Percentiles rank a stretch among this genome's conserved stretches.
Evolutionary conservation across 345 rosid genomes (phyloP).

Genomic region (Eucalyptus curtisii): DNA sequence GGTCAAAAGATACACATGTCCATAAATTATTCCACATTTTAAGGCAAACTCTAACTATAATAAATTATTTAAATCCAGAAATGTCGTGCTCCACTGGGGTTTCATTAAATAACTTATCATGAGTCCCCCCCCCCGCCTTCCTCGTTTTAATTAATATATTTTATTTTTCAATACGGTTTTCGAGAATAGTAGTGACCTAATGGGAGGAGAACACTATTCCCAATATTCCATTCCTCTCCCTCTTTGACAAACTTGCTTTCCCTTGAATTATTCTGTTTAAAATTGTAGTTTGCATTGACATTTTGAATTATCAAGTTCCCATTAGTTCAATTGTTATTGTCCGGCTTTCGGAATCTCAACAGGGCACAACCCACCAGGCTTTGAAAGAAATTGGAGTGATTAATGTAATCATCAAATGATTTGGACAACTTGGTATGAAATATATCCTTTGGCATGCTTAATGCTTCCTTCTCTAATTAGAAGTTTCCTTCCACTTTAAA

Average conservation of each 20-base stretch:
- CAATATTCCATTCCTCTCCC: neutral
- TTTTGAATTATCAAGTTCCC: neutral
- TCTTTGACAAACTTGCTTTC: neutral
- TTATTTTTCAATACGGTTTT: neutral
- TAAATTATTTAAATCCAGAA: neutral
- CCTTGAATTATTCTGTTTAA: neutral
- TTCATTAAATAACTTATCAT: neutral
- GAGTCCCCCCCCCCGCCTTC: neutral
- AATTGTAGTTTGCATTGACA: neutral
- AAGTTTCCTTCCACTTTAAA: neutral
- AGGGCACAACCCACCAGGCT: neutral
- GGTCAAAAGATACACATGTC: neutral
- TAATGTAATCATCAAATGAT: neutral
- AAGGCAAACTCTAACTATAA: neutral
- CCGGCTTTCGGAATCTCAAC: neutral
- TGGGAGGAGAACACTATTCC: neutral
- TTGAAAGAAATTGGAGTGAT: neutral
- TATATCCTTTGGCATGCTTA: neutral
- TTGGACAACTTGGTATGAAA: neutral
- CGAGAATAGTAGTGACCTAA: neutral
- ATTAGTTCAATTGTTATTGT: neutral
- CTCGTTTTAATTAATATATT: neutral
- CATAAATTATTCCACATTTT: neutral
- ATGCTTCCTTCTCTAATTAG: neutral
- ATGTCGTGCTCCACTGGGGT: neutral